Conservation (phyloP, 176 grass and related monocot genomes). For the Oryza rufipogon region DNA sequence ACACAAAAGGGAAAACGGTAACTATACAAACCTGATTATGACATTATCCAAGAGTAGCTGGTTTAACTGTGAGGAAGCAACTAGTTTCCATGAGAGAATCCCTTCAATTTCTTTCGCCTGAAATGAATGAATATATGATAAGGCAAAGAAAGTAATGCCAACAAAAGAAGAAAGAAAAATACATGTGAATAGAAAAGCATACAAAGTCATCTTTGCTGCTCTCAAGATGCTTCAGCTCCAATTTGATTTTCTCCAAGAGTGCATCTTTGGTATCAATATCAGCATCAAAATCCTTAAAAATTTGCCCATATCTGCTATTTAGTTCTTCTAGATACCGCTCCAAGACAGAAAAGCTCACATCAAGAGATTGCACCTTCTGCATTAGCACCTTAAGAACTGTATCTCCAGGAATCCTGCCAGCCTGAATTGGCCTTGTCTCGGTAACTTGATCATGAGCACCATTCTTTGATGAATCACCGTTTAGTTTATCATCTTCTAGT, state of each 20-base stretch:
- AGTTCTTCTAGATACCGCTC: conserved; percentile 91
- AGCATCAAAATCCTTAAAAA: conserved; percentile 95
- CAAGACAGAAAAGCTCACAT: conserved; percentile 94
- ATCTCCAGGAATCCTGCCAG: conserved; percentile 92
- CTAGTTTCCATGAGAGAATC: conserved; percentile 68
- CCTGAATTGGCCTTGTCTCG: conserved; percentile 65
- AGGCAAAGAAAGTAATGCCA: conserved; percentile 24
- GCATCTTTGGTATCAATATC: conserved; percentile 78
- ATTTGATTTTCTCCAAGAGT: conserved; percentile 66
- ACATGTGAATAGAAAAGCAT: conserved; percentile 35
- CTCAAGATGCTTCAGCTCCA: conserved; percentile 74
- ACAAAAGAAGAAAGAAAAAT: conserved; percentile 21
- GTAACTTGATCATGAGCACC: conserved; percentile 50
- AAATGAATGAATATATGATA: conserved; percentile 46
- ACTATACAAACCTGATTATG: conserved; percentile 60
- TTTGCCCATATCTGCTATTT: conserved; percentile 89
- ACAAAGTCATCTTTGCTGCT: conserved; percentile 63
- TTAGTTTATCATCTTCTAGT: conserved; percentile 54
- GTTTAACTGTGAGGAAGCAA: conserved; percentile 77
- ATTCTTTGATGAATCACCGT: conserved; percentile 46
- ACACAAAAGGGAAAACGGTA: neutral
- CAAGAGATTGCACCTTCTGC: conserved; percentile 96
- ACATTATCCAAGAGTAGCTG: conserved; percentile 60
- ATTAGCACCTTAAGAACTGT: conserved; percentile 92
- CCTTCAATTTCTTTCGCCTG: conserved; percentile 69